A percentile compares a stretch with the other conserved stretches of the same genome.
phyloP scores from a whole-genome alignment of 331 rosid species.

The Quercus tomentella region DNA sequence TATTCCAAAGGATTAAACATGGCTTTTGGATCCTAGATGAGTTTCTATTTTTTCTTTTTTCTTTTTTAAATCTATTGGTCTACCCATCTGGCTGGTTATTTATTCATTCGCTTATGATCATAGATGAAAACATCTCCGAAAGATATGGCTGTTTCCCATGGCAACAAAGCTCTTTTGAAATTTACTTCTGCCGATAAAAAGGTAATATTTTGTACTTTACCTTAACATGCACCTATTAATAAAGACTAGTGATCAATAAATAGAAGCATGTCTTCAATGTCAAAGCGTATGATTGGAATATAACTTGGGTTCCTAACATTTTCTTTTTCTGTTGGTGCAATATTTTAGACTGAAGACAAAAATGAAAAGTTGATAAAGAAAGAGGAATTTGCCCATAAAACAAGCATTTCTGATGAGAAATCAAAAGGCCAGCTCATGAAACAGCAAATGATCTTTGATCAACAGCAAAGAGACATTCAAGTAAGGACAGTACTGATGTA shows the following conservation, averaged over 20 bases:
- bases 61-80: too few relatives aligned
- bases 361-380: constrained; percentile 28
- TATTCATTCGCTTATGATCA: constrained; percentile 1
- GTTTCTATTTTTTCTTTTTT: not conserved
- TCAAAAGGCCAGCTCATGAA: constrained; percentile 45
- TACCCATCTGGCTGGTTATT: not conserved
- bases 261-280: not conserved
- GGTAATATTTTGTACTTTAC: constrained; percentile 36
- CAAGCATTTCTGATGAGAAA: constrained; percentile 39
- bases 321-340: constrained; percentile 5
- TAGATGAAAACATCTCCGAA: constrained; percentile 46
- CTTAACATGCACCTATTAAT: not conserved
- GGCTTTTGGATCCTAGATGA: not conserved
- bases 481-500: constrained; percentile 28
- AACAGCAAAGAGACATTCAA: constrained; percentile 72
- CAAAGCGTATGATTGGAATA: not conserved
- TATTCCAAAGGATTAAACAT: not conserved
- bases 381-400: constrained; percentile 29
- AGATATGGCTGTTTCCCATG: constrained; percentile 35
- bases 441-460: constrained; percentile 62
- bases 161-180: constrained; percentile 43
- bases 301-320: constrained; percentile 10
- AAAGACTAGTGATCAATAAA: not conserved
- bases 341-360: constrained; percentile 48
- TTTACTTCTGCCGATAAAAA: constrained; percentile 41